Evolutionary conservation across 495 filamentous ascomycete species (phyloP).

Genomic region (Neurospora sp.): DNA sequence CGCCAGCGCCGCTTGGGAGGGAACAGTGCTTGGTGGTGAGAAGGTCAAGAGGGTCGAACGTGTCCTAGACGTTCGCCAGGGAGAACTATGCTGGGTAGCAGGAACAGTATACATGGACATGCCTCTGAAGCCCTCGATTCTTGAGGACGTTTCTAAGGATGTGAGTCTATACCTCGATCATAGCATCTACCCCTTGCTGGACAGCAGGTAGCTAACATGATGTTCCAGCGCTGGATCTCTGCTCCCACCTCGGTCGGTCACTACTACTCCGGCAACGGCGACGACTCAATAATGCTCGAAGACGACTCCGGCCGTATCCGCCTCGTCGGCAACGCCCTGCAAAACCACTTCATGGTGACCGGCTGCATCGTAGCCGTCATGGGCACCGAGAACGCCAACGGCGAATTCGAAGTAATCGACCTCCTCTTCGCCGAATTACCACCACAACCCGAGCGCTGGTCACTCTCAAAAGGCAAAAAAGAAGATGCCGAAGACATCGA

Average conservation of each 20-base stretch:
- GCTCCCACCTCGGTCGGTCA: conserved; percentile 73
- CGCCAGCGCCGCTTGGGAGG: conserved; percentile 67
- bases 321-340: conserved; percentile 58
- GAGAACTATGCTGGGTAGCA: conserved; percentile 87
- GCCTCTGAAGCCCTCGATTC: conserved; percentile 91
- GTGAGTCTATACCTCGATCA: conserved; percentile 38
- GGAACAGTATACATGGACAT: conserved; percentile 97
- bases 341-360: conserved; percentile 64
- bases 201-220: neutral
- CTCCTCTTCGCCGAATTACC: conserved; percentile 78
- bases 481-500: conserved; percentile 30
- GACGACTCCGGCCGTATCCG: conserved; percentile 92
- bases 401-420: conserved; percentile 88
- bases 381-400: conserved; percentile 85
- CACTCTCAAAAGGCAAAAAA: conserved; percentile 29
- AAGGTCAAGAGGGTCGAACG: conserved; percentile 63
- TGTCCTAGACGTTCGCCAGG: conserved; percentile 91
- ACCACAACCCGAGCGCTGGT: conserved; percentile 71
- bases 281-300: conserved; percentile 74
- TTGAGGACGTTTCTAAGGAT: conserved; percentile 90
- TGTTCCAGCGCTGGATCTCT: conserved; percentile 64
- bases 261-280: conserved; percentile 52
- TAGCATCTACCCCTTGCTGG: neutral
- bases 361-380: conserved; percentile 85
- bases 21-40: conserved; percentile 70